A percentile compares a stretch with the other conserved stretches of the same genome.
Evolutionary conservation across 2,329 filamentous ascomycete genomes (phyloP).

Genomic region (Lachnellula willkommii): DNA sequence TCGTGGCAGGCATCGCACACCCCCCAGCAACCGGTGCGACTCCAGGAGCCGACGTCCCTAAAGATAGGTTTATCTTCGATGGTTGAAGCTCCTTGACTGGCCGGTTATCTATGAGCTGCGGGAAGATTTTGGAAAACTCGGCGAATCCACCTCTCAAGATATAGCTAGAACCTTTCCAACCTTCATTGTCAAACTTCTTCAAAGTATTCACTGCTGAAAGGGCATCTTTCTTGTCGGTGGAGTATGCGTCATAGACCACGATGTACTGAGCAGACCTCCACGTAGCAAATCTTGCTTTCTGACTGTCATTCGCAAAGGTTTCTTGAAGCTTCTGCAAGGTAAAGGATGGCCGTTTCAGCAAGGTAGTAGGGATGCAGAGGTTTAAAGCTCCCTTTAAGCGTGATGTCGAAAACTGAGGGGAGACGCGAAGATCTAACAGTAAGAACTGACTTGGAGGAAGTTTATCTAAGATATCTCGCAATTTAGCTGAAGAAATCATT

Average conservation of each 20-base stretch:
- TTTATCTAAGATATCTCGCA: conserved; percentile 51
- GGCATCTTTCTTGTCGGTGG: conserved; percentile 74
- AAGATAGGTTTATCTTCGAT: conserved; percentile 45
- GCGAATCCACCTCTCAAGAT: conserved; percentile 80
- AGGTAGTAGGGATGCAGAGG: conserved; percentile 88
- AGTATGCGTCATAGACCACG: conserved; percentile 79
- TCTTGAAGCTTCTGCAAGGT: conserved; percentile 82
- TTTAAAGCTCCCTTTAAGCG: conserved; percentile 79
- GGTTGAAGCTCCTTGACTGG: conserved; percentile 33
- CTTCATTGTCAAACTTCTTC: conserved; percentile 85
- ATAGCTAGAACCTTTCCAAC: conserved; percentile 67
- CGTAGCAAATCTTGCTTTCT: conserved; percentile 66
- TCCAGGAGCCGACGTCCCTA: conserved; percentile 41
- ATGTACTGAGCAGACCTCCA: conserved; percentile 74
- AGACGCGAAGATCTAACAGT: conserved; percentile 80
- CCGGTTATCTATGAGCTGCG: conserved; percentile 55
- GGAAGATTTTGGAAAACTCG: conserved; percentile 63
- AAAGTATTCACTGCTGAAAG: conserved; percentile 76
- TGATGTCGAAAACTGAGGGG: conserved; percentile 71
- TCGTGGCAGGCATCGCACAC: conserved; percentile 69
- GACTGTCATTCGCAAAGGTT: conserved; percentile 69
- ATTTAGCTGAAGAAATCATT: conserved; percentile 49
- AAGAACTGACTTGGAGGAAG: conserved; percentile 41
- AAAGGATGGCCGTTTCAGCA: conserved; percentile 86
- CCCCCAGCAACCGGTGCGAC: conserved; percentile 82